Percentiles rank a stretch among this genome's conserved stretches.
phyloP scores from a whole-genome alignment of 345 rosid species.

The Draba incana region DNA sequence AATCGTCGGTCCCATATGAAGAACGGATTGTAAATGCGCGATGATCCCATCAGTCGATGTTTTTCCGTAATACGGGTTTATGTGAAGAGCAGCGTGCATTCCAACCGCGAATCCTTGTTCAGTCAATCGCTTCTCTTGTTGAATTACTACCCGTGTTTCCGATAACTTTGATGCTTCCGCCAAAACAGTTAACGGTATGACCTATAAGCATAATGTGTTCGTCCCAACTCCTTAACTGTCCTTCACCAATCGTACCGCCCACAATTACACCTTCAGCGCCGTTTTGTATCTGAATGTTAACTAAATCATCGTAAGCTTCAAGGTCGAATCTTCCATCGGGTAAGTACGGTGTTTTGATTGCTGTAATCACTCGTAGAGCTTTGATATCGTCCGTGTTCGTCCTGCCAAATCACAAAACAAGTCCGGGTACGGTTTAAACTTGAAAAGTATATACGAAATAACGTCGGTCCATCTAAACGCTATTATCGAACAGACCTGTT shows the following conservation, averaged over 20 bases:
- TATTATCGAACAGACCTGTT: conserved; percentile 51
- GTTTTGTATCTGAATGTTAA: conserved; percentile 69
- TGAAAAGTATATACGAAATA: not conserved
- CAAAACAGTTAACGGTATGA: conserved; percentile 85
- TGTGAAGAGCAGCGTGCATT: conserved; percentile 94
- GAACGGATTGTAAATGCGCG: conserved; percentile 69
- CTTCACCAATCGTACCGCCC: conserved; percentile 96
- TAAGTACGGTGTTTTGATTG: conserved; percentile 90
- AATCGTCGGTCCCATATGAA: conserved; percentile 86
- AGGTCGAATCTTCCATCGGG: conserved; percentile 95
- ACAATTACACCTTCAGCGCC: conserved; percentile 85
- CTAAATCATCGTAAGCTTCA: conserved; percentile 74
- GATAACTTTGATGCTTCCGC: conserved; percentile 74
- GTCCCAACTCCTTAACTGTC: conserved; percentile 96
- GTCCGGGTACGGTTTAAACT: not conserved
- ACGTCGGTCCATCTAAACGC: not conserved
- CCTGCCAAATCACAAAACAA: conserved; percentile 46
- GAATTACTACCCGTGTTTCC: conserved; percentile 95
- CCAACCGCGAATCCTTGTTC: conserved; percentile 97
- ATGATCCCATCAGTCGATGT: conserved; percentile 74
- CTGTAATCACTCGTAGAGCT: conserved; percentile 76
- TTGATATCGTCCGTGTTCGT: conserved; percentile 73
- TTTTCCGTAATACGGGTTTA: conserved; percentile 95
- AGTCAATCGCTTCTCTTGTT: conserved; percentile 81
- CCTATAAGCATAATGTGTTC: conserved; percentile 96